phyloP scores from a whole-genome alignment of 2,329 filamentous ascomycete species.

The Penicillium sp. region DNA sequence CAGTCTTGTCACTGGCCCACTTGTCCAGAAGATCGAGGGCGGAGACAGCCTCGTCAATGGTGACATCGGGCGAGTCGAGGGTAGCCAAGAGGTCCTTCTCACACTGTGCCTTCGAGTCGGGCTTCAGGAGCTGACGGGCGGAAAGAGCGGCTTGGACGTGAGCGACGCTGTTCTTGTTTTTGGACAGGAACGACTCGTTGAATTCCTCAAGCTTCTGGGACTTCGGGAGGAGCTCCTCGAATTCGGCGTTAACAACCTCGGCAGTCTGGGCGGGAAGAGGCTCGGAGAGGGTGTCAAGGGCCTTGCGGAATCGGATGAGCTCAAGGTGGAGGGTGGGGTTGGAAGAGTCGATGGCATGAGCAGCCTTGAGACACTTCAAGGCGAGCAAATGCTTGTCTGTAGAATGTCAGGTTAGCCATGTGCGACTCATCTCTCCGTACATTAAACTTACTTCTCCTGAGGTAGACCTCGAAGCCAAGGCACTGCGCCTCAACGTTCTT shows the following conservation, averaged over 20 bases:
- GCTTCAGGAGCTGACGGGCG: constrained; percentile 58
- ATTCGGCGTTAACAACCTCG: constrained; percentile 68
- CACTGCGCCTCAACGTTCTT: constrained; percentile 78
- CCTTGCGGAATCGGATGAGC: constrained; percentile 65
- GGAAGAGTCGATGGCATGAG: constrained; percentile 65
- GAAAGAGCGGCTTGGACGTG: constrained; percentile 65
- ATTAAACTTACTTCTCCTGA: constrained; percentile 70
- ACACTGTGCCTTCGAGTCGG: constrained; percentile 54
- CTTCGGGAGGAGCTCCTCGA: constrained; percentile 59
- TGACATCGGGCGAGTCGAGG: constrained; percentile 52
- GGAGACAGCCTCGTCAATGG: constrained; percentile 57
- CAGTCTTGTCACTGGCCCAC: constrained; percentile 54
- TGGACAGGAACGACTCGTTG: constrained; percentile 65
- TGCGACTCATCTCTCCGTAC: background rate
- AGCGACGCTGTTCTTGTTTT: constrained; percentile 60
- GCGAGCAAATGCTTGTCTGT: constrained; percentile 84
- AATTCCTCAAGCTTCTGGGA: constrained; percentile 58
- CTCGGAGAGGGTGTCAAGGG: constrained; percentile 55
- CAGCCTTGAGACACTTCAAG: constrained; percentile 77
- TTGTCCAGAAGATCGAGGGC: constrained; percentile 53
- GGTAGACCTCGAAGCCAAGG: constrained; percentile 85
- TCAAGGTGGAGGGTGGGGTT: constrained; percentile 76
- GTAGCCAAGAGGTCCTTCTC: constrained; percentile 64
- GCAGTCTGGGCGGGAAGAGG: constrained; percentile 65
- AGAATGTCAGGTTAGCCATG: constrained; percentile 25